Conservation (phyloP, 176 grass and related monocot species). For the Oryza officinalis region DNA sequence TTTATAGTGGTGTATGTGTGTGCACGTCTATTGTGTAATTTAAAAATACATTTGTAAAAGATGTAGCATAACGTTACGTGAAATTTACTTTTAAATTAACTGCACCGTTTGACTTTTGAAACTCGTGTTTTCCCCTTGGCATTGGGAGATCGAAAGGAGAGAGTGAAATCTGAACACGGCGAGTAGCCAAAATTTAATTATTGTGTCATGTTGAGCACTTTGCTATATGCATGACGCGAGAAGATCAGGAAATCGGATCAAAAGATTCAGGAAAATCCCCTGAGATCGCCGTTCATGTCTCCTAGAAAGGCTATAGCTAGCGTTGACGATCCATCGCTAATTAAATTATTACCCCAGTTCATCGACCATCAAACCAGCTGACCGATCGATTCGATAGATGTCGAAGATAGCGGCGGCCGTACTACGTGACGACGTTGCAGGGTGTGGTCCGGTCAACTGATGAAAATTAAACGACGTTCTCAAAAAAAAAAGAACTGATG, state of each 20-base stretch:
- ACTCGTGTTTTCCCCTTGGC: no score
- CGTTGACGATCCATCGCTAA: neutral
- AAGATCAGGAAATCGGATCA: neutral
- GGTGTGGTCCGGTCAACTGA: neutral
- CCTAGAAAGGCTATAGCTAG: slow-evolving; percentile 1
- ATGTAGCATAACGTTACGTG: no score
- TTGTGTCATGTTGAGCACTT: neutral
- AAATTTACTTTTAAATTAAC: no score
- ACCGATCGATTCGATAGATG: neutral
- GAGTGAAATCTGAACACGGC: neutral
- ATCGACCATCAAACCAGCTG: neutral
- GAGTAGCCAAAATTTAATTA: neutral
- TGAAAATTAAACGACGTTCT: no score
- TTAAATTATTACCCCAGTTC: no score
- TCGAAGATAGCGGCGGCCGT: neutral
- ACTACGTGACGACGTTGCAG: neutral
- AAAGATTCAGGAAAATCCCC: neutral
- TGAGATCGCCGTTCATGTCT: slow-evolving; percentile 1
- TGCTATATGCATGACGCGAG: neutral
- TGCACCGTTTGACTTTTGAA: no score
- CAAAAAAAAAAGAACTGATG: no score
- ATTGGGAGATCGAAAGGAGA: no score
- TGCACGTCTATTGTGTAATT: no score
- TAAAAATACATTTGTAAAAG: no score
- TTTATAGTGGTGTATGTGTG: no score